phyloP scores from a whole-genome alignment of 352 stramenopile species.

The Phytophthora quininea region DNA sequence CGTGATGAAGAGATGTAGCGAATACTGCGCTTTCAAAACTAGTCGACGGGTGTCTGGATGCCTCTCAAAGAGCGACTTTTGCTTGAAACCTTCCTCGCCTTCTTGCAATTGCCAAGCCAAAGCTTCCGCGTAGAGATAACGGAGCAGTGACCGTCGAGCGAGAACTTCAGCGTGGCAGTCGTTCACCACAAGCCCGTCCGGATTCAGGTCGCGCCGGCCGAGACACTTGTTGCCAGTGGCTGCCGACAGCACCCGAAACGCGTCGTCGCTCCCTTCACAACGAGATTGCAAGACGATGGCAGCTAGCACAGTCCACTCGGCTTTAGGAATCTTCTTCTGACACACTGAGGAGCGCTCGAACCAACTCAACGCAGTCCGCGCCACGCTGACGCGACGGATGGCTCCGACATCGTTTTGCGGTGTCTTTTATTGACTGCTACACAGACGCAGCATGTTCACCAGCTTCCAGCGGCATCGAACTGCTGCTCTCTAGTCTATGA shows the following conservation, averaged over 20 bases:
- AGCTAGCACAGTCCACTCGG: slow-evolving; percentile 73
- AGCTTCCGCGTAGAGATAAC: slow-evolving; percentile 87
- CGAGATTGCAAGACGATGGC: slow-evolving; percentile 49
- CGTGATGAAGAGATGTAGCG: slow-evolving; percentile 92
- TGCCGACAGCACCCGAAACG: slow-evolving; percentile 53
- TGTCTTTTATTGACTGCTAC: slow-evolving; percentile 9
- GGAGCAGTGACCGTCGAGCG: slow-evolving; percentile 81
- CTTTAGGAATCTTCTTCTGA: slow-evolving; percentile 61
- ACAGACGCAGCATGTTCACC: no score
- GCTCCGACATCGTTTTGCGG: slow-evolving; percentile 14
- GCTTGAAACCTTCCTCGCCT: slow-evolving; percentile 16
- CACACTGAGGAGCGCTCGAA: slow-evolving; percentile 51
- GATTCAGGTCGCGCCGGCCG: slow-evolving; percentile 64
- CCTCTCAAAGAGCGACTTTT: slow-evolving; percentile 57
- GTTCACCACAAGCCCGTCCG: slow-evolving; percentile 84
- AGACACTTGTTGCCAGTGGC: slow-evolving; percentile 86
- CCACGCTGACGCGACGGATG: slow-evolving; percentile 36
- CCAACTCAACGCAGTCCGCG: slow-evolving; percentile 60
- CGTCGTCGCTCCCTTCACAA: slow-evolving; percentile 1
- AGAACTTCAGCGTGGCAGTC: slow-evolving; percentile 95
- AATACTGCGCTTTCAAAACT: slow-evolving; percentile 55
- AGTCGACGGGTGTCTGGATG: slow-evolving; percentile 41
- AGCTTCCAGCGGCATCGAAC: no score
- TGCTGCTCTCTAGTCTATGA: slow-evolving; percentile 9
- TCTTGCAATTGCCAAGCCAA: slow-evolving; percentile 34